Base-by-base conservation (phyloP, 495 filamentous ascomycete genomes). In the Penicillium cinerascens region DNA sequence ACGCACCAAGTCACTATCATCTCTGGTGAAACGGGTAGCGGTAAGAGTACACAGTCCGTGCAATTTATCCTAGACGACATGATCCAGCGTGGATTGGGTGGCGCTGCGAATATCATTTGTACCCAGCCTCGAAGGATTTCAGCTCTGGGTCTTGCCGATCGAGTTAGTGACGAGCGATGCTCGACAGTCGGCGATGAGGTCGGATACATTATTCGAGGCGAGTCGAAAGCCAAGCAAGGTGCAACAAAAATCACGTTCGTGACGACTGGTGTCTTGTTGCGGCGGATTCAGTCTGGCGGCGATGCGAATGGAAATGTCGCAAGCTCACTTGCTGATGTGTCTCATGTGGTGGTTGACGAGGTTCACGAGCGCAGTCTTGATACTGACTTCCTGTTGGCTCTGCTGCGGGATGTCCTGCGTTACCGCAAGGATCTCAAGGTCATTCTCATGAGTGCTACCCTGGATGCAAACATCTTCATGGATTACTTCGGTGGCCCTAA, bases 371-470 rank as follows among this genome's bases (percentile, higher is more conserved):
- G 93, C 25, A 95, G 88, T 70, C 75, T 98, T 8, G 93, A 98
- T 60, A 97, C 92, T 1, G 93, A 98, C 64, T 96, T 98, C 64
- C 78, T 98, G 6, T 70, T 98, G 35, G 89, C 91, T 35, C 80
- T 98, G 21, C 72, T 97, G n/a, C 82, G 88, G 49, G 87, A 95
- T 62, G 88, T 97, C 39, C 66, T 97, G 37, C 80, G 78, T 40
- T 74, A 78, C 55, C 81, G 90, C 43, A 84, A 84, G 52, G 91
- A 97, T 53, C 72, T 98, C 7, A 96, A 91, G 69, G 83, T 98
- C 37, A 85, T 98, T 35, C 76, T 98, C n/a, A 98, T 98, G 95
- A 95, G 90, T 66, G 93, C 93, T 11, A 98, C 93, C 6, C 82
- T 98, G 3, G 93, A 98, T 69, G 92, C 95, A 9, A 78, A 82